These are phyloP conservation scores for Neofusicoccum kwambonambiense DNA, from an alignment of 2,329 filamentous ascomycete genomes.

Conservation along the genomic window DNA sequence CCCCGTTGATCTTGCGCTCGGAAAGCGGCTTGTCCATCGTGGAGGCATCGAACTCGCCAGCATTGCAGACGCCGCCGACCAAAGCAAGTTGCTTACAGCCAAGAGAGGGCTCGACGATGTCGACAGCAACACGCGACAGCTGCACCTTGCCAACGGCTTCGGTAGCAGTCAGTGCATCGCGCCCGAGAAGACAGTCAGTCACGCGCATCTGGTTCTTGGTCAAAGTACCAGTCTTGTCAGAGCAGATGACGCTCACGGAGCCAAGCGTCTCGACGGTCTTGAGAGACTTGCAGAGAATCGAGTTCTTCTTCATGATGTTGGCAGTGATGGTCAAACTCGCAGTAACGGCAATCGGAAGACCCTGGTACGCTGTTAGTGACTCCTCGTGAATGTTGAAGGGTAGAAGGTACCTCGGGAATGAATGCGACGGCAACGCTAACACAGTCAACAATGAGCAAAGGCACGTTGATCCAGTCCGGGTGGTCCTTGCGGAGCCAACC, in stretches of 20 bases:
- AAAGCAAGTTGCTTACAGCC: slow-evolving; percentile 56
- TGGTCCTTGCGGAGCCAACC: slow-evolving; percentile 67
- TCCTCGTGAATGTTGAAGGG: neutral
- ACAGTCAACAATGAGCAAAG: slow-evolving; percentile 69
- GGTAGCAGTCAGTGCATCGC: slow-evolving; percentile 27
- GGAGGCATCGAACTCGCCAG: slow-evolving; percentile 69
- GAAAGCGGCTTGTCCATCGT: slow-evolving; percentile 59
- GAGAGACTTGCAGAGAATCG: slow-evolving; percentile 75
- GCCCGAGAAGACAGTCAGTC: slow-evolving; percentile 64
- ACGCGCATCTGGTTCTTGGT: slow-evolving; percentile 72
- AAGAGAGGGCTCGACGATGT: slow-evolving; percentile 43
- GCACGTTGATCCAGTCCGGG: slow-evolving; percentile 70
- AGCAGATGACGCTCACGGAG: slow-evolving; percentile 70
- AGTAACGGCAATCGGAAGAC: slow-evolving; percentile 36
- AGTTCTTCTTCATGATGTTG: slow-evolving; percentile 73
- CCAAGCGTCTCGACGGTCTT: slow-evolving; percentile 77
- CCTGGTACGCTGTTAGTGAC: slow-evolving; percentile 12
- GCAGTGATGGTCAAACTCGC: slow-evolving; percentile 73
- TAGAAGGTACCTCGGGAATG: slow-evolving; percentile 59
- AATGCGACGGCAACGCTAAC: slow-evolving; percentile 71
- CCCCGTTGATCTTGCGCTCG: slow-evolving; percentile 66
- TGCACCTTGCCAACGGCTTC: slow-evolving; percentile 18
- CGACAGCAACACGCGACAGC: slow-evolving; percentile 14
- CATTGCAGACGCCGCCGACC: slow-evolving; percentile 68
- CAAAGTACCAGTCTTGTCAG: slow-evolving; percentile 73